Evolutionary conservation across 2,329 filamentous ascomycete genomes (phyloP).

Genomic region (Claviceps quebecensis): DNA sequence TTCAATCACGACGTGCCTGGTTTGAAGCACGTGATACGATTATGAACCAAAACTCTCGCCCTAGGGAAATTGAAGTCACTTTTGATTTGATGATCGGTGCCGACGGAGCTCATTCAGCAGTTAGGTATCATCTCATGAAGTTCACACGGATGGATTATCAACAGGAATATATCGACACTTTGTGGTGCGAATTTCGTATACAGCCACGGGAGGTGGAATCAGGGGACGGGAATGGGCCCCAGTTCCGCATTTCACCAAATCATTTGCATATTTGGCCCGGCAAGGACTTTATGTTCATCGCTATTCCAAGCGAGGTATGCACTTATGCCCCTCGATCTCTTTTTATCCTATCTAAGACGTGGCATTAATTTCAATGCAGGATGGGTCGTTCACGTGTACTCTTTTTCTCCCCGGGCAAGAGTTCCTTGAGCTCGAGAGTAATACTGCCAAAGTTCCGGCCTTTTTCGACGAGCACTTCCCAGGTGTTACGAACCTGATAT

Average conservation of each 20-base stretch:
- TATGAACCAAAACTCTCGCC: constrained; percentile 26
- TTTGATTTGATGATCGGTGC: constrained; percentile 92
- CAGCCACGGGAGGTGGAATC: constrained; percentile 28
- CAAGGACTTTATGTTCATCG: constrained; percentile 94
- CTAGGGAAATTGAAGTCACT: constrained; percentile 61
- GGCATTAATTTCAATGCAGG: constrained; percentile 28
- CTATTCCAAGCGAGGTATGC: constrained; percentile 59
- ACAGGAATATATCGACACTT: constrained; percentile 88
- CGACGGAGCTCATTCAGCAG: constrained; percentile 86
- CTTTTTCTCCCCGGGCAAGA: constrained; percentile 68
- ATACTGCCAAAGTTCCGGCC: constrained; percentile 42
- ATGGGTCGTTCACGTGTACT: constrained; percentile 90
- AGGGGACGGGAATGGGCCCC: constrained; percentile 20
- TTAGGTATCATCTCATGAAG: constrained; percentile 93
- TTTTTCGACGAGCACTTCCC: constrained; percentile 83
- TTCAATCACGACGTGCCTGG: constrained; percentile 67
- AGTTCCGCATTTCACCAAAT: constrained; percentile 74
- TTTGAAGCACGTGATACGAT: constrained; percentile 48
- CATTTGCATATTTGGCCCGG: constrained; percentile 97
- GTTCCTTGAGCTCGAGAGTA: constrained; percentile 52
- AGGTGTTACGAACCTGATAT: constrained; percentile 62
- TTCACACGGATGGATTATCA: constrained; percentile 78
- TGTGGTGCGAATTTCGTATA: constrained; percentile 95
- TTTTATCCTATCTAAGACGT: constrained; percentile 4
- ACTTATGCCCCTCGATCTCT: background rate